Evolutionary conservation across 305 asterid species (phyloP).

Genomic region (Fraxinus floribunda): DNA sequence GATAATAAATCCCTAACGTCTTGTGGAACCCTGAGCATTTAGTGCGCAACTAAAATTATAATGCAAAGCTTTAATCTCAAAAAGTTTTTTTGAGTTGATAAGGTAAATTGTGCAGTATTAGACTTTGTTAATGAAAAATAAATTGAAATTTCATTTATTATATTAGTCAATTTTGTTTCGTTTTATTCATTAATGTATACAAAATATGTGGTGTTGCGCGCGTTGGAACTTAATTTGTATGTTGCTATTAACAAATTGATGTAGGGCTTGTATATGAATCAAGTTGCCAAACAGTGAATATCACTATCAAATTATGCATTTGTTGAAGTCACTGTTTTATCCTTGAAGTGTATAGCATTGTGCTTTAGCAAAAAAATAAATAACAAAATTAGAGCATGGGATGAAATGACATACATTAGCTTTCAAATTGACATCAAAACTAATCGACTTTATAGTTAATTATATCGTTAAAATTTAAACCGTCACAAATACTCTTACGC

Average conservation of each 20-base stretch:
- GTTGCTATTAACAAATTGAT: not conserved
- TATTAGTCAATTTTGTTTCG: not conserved
- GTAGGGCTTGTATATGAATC: too few species aligned
- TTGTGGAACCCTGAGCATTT: not conserved
- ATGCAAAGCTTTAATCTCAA: not conserved
- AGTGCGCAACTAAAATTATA: not conserved
- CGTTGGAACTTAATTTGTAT: not conserved
- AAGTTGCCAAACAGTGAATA: not conserved
- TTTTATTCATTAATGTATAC: too few species aligned
- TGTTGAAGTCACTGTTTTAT: not conserved
- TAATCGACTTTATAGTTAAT: not conserved
- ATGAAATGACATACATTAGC: not conserved
- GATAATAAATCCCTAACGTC: too few species aligned
- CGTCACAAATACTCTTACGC: not conserved
- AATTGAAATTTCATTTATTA: not conserved
- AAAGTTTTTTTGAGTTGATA: too few species aligned
- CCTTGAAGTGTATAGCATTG: not conserved
- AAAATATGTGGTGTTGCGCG: not conserved
- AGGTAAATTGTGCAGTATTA: too few species aligned
- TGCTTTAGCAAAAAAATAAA: too few species aligned
- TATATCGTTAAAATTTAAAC: too few species aligned
- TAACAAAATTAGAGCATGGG: not conserved
- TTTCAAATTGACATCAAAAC: not conserved
- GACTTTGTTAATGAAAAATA: too few species aligned
- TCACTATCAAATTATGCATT: not conserved